These are phyloP conservation scores for Pyrenophora tritici-repentis DNA, from an alignment of 2,329 filamentous ascomycete species.

Conservation along the genomic window DNA sequence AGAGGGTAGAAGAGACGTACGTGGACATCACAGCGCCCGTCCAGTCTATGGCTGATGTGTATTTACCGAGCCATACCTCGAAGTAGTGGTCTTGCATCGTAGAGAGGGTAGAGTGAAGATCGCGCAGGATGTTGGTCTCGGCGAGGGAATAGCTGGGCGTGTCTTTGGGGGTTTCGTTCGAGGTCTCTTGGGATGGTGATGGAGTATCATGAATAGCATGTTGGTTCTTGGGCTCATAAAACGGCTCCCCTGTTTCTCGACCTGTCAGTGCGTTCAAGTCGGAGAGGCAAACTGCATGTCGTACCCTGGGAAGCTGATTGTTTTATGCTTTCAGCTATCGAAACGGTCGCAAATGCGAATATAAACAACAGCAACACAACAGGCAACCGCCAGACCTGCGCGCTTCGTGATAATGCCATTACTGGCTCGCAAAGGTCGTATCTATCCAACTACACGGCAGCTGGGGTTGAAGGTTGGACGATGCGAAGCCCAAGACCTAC, in stretches of 20 bases:
- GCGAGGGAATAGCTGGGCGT: slow-evolving; percentile 2
- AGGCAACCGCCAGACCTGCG: slow-evolving; percentile 8
- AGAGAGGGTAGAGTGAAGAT: slow-evolving; percentile 63
- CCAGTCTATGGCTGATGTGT: slow-evolving; percentile 91
- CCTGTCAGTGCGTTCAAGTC: slow-evolving; percentile 6
- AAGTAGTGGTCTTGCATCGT: slow-evolving; percentile 82
- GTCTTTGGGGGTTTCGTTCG: not conserved
- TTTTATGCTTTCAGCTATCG: slow-evolving; percentile 6
- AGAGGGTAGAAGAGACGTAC: slow-evolving; percentile 73
- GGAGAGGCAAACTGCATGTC: not conserved
- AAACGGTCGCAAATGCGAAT: slow-evolving; percentile 7
- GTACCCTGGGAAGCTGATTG: slow-evolving; percentile 13
- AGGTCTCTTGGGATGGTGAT: not conserved
- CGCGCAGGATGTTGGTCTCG: slow-evolving; percentile 31
- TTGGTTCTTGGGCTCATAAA: slow-evolving; percentile 23
- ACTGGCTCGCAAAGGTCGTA: not conserved
- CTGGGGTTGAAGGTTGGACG: not conserved
- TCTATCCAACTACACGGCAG: not conserved
- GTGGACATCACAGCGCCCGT: slow-evolving; percentile 85
- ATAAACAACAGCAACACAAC: slow-evolving; percentile 7
- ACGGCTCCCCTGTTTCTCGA: slow-evolving; percentile 6
- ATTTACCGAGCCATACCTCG: slow-evolving; percentile 75
- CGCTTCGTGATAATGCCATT: slow-evolving; percentile 7
- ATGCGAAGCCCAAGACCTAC: not conserved
- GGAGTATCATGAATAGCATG: slow-evolving; percentile 8